Base-by-base conservation (phyloP, 2,329 filamentous ascomycete genomes). In the Rutstroemia sp. region DNA sequence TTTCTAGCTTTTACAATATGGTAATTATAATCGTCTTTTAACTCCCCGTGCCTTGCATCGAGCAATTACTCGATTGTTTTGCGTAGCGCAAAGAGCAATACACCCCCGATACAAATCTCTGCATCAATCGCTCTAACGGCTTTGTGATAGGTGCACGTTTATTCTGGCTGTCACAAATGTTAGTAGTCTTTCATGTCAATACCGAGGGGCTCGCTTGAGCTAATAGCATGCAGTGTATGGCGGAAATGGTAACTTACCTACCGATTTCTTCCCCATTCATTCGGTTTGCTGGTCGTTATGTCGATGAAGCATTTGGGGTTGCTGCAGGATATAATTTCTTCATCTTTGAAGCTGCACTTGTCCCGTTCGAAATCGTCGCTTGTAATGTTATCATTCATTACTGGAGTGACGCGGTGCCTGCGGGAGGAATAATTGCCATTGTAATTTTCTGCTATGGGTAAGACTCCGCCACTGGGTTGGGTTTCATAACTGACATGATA, bases 241-340 rank as follows among this genome's bases (percentile, higher is more conserved):
- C 85, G 12, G 87, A 90, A 69, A 89, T 90, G 86, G 86, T 88
- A 7, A 87, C 85, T 0, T 89, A 87, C 61, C 74, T 89, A 2
- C 87, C 88, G 7, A 87, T 91, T 54, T 88, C 86, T 0, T 89
- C 86, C 42, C 86, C 87, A 0, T 91, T 92, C 69, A 87, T 91
- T 66, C 83, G 85, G 25, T 89, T 91, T 65, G 87, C 87, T 4
- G 86, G 86, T 14, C 80, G 85, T 48, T 90, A 83, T 62, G 86
- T 90, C 30, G 87, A 90, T 62, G 85, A 89, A 61, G 85, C 86
- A 2, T 87, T 90, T 58, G 86, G 86, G 0, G 85, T 88, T 56
- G 85, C 85, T 6, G 80, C 83, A 1, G 86, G 86, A 5, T 89
- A 85, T 80, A 88, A 89, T 68, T 88, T 87, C 63, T 88, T 88